Evolutionary conservation across 2,329 filamentous ascomycete genomes (phyloP).

Genomic region (Xylariales sp.): DNA sequence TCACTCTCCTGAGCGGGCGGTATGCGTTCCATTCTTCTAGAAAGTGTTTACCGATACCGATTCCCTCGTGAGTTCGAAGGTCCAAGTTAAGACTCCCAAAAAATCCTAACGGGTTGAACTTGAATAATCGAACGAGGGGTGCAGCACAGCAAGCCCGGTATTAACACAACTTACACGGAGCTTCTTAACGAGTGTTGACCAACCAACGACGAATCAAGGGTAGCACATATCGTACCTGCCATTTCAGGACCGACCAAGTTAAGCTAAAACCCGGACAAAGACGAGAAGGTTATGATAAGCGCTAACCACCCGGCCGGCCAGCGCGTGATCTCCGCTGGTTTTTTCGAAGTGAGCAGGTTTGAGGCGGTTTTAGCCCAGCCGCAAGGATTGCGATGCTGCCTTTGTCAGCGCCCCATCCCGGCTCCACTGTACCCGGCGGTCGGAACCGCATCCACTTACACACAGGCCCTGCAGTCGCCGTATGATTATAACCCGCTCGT

Average conservation of each 20-base stretch:
- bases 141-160: too few relatives aligned
- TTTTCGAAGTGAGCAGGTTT: slow-evolving; percentile 25
- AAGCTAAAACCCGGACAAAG: not conserved
- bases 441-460: not conserved
- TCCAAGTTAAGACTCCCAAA: not conserved
- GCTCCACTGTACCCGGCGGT: not conserved
- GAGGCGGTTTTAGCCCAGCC: slow-evolving; percentile 27
- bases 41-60: not conserved
- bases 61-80: not conserved
- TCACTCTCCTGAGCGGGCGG: not conserved
- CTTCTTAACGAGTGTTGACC: not conserved
- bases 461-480: too few relatives aligned
- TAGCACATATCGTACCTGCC: not conserved
- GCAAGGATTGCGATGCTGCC: slow-evolving; percentile 1
- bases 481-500: too few relatives aligned
- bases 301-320: too few relatives aligned
- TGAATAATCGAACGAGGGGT: too few relatives aligned
- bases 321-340: slow-evolving; percentile 6
- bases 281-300: too few relatives aligned
- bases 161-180: not conserved
- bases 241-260: not conserved
- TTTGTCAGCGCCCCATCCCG: not conserved
- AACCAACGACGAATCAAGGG: not conserved
- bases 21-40: slow-evolving; percentile 7
- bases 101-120: too few relatives aligned